Conservation (phyloP, 352 stramenopile species). For the Hyaloperonospora arabidopsidis region DNA sequence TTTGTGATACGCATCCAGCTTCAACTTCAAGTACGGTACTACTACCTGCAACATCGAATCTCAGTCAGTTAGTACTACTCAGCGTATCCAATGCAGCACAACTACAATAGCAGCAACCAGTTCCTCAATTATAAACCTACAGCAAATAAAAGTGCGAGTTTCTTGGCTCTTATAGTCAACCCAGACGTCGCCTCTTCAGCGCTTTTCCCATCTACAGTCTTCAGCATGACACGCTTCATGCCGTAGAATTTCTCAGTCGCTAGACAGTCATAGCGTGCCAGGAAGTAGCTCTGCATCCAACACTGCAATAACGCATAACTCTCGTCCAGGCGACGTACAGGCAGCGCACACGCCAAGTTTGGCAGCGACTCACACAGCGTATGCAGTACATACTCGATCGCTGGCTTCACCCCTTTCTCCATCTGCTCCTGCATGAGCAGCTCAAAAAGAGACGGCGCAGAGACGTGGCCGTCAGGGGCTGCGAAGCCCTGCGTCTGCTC, state of each 20-base stretch:
- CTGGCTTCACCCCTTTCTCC: conserved; percentile 62
- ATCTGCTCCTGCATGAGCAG: conserved; percentile 85
- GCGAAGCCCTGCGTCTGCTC: conserved; percentile 74
- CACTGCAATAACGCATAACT: conserved; percentile 62
- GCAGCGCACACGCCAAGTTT: conserved; percentile 39
- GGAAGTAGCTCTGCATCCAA: conserved; percentile 61
- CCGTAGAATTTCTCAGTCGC: conserved; percentile 81
- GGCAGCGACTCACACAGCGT: conserved; percentile 70
- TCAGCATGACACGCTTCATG: conserved; percentile 70
- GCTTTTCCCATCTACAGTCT: conserved; percentile 2
- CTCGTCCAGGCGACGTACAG: conserved; percentile 69
- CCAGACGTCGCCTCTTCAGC: conserved; percentile 23
- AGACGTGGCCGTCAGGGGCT: conserved; percentile 3
- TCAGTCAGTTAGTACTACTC: conserved; percentile 1
- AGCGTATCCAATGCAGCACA: neutral
- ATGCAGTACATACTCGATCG: conserved; percentile 67
- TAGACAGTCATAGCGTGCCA: conserved; percentile 66
- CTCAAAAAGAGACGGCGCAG: conserved; percentile 70
- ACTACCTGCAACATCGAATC: conserved; percentile 33
- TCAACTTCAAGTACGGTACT: conserved; percentile 72
- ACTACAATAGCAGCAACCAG: neutral
- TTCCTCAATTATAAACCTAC: conserved; percentile 19
- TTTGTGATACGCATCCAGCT: conserved; percentile 60
- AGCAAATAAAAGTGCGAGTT: conserved; percentile 51
- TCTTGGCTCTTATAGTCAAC: conserved; percentile 37